Conservation (phyloP, 2,329 filamentous ascomycete species). For the Pseudohalonectria lignicola region DNA sequence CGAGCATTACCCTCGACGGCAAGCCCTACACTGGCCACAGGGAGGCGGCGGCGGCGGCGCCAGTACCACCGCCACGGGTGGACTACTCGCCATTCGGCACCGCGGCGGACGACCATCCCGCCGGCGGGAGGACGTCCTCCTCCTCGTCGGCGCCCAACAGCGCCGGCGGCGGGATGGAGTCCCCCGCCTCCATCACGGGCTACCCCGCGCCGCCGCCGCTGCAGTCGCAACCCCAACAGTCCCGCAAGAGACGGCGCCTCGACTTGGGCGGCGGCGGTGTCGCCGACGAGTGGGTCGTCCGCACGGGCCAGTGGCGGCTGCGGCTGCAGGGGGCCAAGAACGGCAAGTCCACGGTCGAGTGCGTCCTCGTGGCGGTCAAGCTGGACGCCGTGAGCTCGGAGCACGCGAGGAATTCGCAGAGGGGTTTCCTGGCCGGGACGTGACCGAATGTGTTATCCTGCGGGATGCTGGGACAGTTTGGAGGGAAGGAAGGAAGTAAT, state of each 20-base stretch:
- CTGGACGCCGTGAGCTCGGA: slow-evolving; percentile 62
- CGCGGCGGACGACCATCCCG: slow-evolving; percentile 14
- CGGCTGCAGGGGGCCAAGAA: slow-evolving; percentile 44
- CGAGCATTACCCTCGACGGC: slow-evolving; percentile 49
- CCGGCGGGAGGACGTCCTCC: slow-evolving; percentile 3
- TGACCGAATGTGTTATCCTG: too few species aligned
- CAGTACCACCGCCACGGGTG: too few species aligned
- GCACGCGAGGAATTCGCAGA: slow-evolving; percentile 50
- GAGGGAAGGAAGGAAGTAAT: too few species aligned
- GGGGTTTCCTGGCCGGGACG: slow-evolving; percentile 45
- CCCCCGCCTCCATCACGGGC: slow-evolving; percentile 16
- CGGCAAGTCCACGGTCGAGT: slow-evolving; percentile 50
- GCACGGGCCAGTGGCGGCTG: slow-evolving; percentile 61
- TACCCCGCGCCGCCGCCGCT: slow-evolving; percentile 10
- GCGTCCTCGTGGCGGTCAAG: slow-evolving; percentile 65
- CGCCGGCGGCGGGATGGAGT: slow-evolving; percentile 19
- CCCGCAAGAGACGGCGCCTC: slow-evolving; percentile 33
- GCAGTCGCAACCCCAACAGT: slow-evolving; percentile 11
- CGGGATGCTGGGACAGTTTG: too few species aligned
- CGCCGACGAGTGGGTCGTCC: slow-evolving; percentile 48
- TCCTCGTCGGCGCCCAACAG: slow-evolving; percentile 18
- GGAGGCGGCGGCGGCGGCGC: slow-evolving; percentile 7
- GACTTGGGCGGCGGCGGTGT: slow-evolving; percentile 19
- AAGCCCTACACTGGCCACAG: slow-evolving; percentile 25
- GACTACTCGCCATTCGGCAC: too few species aligned